These are phyloP conservation scores for Ogataea pilisensis DNA, from an alignment of 805 yeast genomes.

Conservation along the genomic window DNA sequence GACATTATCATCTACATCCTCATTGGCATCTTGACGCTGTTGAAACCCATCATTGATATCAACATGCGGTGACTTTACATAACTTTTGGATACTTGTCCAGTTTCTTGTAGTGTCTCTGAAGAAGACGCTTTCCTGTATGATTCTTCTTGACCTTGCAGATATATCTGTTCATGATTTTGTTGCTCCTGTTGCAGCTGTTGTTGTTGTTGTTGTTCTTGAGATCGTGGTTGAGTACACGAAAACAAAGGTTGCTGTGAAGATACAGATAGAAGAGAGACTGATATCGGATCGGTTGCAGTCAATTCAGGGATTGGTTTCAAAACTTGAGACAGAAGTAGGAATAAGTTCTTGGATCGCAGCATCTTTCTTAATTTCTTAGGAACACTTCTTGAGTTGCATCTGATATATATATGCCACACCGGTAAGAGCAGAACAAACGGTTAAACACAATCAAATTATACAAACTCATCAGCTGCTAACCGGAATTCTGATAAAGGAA, in stretches of 20 bases:
- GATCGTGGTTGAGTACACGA: conserved; percentile 21
- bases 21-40: background rate
- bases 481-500: too few relatives aligned
- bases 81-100: background rate
- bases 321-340: conserved; percentile 24
- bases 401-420: too few relatives aligned
- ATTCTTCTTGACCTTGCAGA: conserved; percentile 8
- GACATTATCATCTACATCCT: conserved; percentile 10
- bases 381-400: too few relatives aligned
- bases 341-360: conserved; percentile 27
- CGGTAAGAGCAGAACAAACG: too few relatives aligned
- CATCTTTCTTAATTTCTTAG: conserved; percentile 17
- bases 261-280: conserved; percentile 27
- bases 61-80: background rate
- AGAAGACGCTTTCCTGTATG: too few relatives aligned
- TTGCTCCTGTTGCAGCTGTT: conserved; percentile 1
- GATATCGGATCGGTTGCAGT: conserved; percentile 25
- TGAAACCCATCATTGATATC: conserved; percentile 1
- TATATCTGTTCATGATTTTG: background rate
- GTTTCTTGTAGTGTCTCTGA: too few relatives aligned
- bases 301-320: conserved; percentile 24
- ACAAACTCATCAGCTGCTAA: too few relatives aligned
- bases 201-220: background rate
- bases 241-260: conserved; percentile 27
- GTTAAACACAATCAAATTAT: too few relatives aligned